phyloP scores from a whole-genome alignment of 371 early-diverging fungal genomes.

The Mucor lusitanicus region DNA sequence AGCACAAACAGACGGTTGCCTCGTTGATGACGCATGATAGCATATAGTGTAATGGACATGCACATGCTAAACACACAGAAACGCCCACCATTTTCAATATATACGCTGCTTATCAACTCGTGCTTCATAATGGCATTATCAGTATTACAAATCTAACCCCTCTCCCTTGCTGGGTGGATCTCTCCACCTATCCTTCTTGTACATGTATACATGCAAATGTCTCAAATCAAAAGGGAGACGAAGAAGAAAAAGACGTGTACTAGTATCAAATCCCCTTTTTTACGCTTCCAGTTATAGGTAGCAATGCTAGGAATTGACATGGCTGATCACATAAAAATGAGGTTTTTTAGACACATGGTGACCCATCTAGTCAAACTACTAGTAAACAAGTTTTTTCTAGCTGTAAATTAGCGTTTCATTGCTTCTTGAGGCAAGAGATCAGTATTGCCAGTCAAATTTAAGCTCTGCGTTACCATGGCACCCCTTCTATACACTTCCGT shows the following conservation, averaged over 20 bases:
- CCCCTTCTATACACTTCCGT: no score
- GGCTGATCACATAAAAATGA: background rate
- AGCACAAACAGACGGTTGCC: background rate
- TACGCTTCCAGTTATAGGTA: no score
- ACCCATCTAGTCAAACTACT: no score
- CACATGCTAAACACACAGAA: background rate
- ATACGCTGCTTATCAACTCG: background rate
- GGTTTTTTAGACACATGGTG: no score
- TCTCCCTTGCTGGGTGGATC: background rate
- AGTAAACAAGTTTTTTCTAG: no score
- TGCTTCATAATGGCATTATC: background rate
- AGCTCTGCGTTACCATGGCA: no score
- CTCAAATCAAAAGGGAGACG: no score
- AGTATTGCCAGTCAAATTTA: no score
- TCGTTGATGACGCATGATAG: background rate
- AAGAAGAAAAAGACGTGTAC: background rate
- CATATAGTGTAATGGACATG: background rate
- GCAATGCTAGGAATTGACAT: background rate
- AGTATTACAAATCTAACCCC: background rate
- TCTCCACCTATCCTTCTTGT: background rate
- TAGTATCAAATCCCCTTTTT: background rate
- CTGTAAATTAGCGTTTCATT: no score
- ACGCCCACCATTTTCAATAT: background rate
- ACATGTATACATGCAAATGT: no score
- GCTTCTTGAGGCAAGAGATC: no score